phyloP scores from a whole-genome alignment of 2,329 filamentous ascomycete genomes.

The Cryphonectria naterciae region DNA sequence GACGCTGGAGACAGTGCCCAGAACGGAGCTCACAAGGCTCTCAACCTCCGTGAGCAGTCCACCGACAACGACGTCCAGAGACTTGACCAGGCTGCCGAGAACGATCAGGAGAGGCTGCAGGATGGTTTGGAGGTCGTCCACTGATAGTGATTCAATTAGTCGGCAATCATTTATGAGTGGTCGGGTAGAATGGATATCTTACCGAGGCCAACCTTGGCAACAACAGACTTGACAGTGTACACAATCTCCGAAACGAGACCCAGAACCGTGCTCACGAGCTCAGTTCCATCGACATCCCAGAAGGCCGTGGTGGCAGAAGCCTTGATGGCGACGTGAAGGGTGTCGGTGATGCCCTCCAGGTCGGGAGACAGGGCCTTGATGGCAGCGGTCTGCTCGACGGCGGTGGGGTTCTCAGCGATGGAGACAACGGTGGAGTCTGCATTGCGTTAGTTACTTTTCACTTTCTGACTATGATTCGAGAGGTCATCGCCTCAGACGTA shows the following conservation, averaged over 20 bases:
- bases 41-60: conserved; percentile 34
- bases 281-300: conserved; percentile 22
- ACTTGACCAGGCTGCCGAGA: conserved; percentile 33
- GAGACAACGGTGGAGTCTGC: conserved; percentile 34
- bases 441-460: not conserved
- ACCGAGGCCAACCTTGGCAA: conserved; percentile 37
- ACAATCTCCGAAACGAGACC: conserved; percentile 35
- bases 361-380: conserved; percentile 32
- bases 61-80: conserved; percentile 34
- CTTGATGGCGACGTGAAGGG: conserved; percentile 33
- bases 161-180: not conserved
- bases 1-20: conserved; percentile 31
- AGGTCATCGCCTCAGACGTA: conserved; percentile 24
- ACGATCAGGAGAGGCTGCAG: conserved; percentile 34
- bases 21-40: conserved; percentile 31
- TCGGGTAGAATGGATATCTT: conserved; percentile 14
- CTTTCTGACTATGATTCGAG: not conserved
- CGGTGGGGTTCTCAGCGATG: conserved; percentile 32
- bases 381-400: conserved; percentile 31
- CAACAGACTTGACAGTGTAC: conserved; percentile 35
- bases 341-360: conserved; percentile 35
- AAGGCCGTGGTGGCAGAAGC: conserved; percentile 32
- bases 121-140: conserved; percentile 31
- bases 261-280: conserved; percentile 33
- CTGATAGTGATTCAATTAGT: not conserved